Percentiles rank a stretch among this genome's conserved stretches.
These are phyloP conservation scores for Gossypium gossypioides DNA, from an alignment of 441 rosid species.

Conservation along the genomic window DNA sequence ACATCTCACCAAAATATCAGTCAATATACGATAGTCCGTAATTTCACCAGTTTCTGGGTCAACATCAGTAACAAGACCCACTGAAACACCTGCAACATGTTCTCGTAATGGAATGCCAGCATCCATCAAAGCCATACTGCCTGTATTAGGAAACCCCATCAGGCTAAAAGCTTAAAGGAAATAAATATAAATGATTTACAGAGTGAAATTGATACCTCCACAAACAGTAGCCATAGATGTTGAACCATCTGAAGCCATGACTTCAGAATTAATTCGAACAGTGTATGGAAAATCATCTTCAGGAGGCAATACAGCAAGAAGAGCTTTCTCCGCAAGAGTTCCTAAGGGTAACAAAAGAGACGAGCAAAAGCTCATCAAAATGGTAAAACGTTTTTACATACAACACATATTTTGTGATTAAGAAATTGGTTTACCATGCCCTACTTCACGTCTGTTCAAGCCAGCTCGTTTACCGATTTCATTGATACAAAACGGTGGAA, in stretches of 20 bases:
- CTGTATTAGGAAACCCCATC: conserved; percentile 29
- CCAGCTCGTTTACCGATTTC: conserved; percentile 90
- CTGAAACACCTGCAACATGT: conserved; percentile 94
- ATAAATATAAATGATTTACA: not conserved
- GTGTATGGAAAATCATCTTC: conserved; percentile 71
- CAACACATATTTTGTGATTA: not conserved
- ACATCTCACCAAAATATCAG: conserved; percentile 79
- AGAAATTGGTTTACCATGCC: conserved; percentile 61
- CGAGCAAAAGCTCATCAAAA: not conserved
- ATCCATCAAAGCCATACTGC: conserved; percentile 98
- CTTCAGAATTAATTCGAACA: conserved; percentile 86
- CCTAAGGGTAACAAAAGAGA: conserved; percentile 33
- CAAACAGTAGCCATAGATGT: conserved; percentile 98
- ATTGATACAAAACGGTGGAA: conserved; percentile 83
- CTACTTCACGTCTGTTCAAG: conserved; percentile 97
- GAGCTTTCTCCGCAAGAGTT: conserved; percentile 93
- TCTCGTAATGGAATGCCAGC: conserved; percentile 80
- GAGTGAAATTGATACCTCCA: conserved; percentile 50
- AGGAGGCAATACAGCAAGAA: conserved; percentile 85
- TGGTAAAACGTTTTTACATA: not conserved
- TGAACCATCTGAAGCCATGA: conserved; percentile 98
- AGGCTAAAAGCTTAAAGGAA: not conserved
- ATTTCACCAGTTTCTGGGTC: conserved; percentile 70
- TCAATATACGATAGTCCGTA: conserved; percentile 69
- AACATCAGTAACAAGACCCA: conserved; percentile 80